Conservation (phyloP, 257 asterid species). For the Verbena officinalis region DNA sequence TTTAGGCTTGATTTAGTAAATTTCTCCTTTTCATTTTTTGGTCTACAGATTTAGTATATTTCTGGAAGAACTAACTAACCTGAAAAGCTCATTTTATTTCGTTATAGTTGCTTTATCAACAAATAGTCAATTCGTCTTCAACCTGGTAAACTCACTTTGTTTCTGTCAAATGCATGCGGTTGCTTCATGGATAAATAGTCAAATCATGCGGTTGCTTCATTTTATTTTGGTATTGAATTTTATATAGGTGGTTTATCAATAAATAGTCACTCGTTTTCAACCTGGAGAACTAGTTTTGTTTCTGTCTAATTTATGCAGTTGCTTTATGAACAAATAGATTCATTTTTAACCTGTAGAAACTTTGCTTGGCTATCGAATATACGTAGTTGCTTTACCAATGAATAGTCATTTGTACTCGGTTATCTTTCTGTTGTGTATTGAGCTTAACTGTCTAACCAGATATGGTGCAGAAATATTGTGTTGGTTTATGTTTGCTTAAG, state of each 20-base stretch:
- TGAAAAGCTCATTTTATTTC: not conserved
- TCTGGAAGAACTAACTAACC: not conserved
- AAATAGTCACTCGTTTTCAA: no score
- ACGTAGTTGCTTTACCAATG: not conserved
- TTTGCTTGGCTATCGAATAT: not conserved
- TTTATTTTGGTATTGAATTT: no score
- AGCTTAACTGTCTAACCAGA: not conserved
- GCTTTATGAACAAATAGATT: not conserved
- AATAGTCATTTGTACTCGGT: not conserved
- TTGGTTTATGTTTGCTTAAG: conserved; percentile 13
- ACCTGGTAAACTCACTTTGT: no score
- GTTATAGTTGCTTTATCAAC: no score
- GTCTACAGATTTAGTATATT: not conserved
- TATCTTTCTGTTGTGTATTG: conserved; percentile 13
- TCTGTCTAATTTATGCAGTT: not conserved
- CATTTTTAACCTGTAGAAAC: no score
- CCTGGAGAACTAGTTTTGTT: no score
- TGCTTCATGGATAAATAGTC: not conserved
- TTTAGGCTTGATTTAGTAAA: conserved; percentile 7
- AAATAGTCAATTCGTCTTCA: no score
- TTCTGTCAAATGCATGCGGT: not conserved
- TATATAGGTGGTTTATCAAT: no score
- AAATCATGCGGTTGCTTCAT: no score
- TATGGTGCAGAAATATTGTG: not conserved
- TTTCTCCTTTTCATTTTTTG: no score